Base-by-base conservation (phyloP, 2,329 filamentous ascomycete genomes). In the Phyllosticta capitalensis region DNA sequence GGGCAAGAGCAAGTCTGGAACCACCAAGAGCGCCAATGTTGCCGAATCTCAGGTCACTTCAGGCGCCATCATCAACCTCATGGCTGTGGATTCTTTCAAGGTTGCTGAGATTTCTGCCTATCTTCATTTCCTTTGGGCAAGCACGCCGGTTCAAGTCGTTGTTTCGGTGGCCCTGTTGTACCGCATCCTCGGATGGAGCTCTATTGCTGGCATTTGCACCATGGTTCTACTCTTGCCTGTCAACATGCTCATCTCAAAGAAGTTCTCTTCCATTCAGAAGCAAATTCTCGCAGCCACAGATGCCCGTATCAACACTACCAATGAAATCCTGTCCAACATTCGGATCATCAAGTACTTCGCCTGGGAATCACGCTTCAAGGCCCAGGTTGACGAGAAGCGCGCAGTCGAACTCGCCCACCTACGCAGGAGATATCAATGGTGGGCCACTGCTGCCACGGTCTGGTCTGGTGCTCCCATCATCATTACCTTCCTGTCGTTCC, bases 81-180 rank as follows among this genome's bases (percentile, higher is more conserved):
- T 99, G 94, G 95, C 94, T 10, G 95, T 99, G 49, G 95, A 99
- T 77, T 96, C 92, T 54, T 97, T 97, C 83, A 99, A 99, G 76
- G 90, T 99, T 59, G 89, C 90, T 63, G 94, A 99, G 71, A 87
- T 96, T 61, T 94, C 90, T 45, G 89, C 92, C 0, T 99, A 99
- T 71, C 78, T 99, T 30, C 94, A 99, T 74, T 99, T 95, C 74
- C 79, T 99, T n/a, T 88, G 92, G 79, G 92, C 92, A 0, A 86
- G 88, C 62, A 92, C 92, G 1, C 94, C 94, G 0, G 89, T 94
- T 0, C 92, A 97, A 74, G 82, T 99, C 48, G 76, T 88, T 52
- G 83, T 96, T 52, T 89, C 91, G 5, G 80, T 97, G 62, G 77
- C 83, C 19, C 78, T 99, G 51, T 83, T 99, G 21, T 99, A 95